phyloP scores from a whole-genome alignment of 2,329 filamentous ascomycete species.

The Camptophora hylomeconis region DNA sequence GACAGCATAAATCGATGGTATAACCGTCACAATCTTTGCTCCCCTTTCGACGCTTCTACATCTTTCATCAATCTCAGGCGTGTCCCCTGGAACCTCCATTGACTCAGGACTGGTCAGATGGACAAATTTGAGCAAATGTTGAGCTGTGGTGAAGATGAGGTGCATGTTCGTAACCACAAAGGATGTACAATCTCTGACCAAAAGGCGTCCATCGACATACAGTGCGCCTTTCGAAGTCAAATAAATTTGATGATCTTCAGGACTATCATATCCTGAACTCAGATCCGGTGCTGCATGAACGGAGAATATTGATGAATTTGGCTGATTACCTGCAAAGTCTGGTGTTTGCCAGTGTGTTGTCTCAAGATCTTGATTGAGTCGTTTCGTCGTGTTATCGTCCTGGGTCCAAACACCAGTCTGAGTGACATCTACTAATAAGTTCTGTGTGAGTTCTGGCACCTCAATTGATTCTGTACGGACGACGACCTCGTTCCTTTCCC shows the following conservation, averaged over 20 bases:
- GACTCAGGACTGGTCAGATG: conserved; percentile 45
- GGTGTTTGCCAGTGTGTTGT: no score
- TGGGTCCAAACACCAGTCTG: conserved; percentile 7
- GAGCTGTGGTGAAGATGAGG: conserved; percentile 82
- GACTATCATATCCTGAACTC: no score
- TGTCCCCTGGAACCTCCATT: conserved; percentile 63
- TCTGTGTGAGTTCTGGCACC: conserved; percentile 2
- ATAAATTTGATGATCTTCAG: conserved; percentile 32
- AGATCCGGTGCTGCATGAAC: no score
- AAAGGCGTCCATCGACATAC: conserved; percentile 59
- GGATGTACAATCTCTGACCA: conserved; percentile 83
- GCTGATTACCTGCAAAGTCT: no score
- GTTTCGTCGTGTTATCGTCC: no score
- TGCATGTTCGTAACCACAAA: conserved; percentile 72
- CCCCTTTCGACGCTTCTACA: conserved; percentile 88
- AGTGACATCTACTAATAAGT: conserved; percentile 9
- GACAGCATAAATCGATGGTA: conserved; percentile 74
- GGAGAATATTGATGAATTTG: no score
- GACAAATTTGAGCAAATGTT: conserved; percentile 87
- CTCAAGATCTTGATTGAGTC: no score
- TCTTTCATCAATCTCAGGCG: conserved; percentile 82
- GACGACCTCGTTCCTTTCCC: no score
- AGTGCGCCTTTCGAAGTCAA: conserved; percentile 65
- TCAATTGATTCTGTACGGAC: conserved; percentile 1
- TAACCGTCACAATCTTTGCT: conserved; percentile 72